Evolutionary conservation across 305 asterid genomes (phyloP).

Genomic region (Fraxinus xanthoxyloides): DNA sequence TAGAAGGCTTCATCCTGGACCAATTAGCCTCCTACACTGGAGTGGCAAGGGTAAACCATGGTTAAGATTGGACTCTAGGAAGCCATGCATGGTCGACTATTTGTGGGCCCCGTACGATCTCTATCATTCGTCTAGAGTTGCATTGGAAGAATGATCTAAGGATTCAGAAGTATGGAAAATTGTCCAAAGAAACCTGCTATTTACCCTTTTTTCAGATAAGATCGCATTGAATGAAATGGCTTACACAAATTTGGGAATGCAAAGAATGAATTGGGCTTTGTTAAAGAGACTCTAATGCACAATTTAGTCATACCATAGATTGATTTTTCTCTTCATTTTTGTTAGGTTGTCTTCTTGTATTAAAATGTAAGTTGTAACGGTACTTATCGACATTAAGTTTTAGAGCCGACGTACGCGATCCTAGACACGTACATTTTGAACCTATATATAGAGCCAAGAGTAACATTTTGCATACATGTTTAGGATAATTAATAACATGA

Average conservation of each 20-base stretch:
- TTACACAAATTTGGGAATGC: neutral
- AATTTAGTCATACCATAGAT: neutral
- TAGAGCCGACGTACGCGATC: neutral
- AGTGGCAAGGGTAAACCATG: constrained; percentile 94
- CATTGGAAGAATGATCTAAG: constrained; percentile 47
- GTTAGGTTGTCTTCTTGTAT: neutral
- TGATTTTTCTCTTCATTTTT: neutral
- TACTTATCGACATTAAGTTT: neutral
- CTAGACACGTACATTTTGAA: neutral
- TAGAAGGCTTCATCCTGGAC: constrained; percentile 75
- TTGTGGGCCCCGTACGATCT: constrained; percentile 83
- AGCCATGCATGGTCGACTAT: constrained; percentile 67
- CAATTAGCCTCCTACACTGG: constrained; percentile 84
- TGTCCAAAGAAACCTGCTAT: neutral
- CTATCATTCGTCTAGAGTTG: constrained; percentile 50
- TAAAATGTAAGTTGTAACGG: neutral
- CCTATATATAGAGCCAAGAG: neutral
- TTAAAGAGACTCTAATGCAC: neutral
- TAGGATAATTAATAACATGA: neutral
- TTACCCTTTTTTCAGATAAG: neutral
- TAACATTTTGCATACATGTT: neutral
- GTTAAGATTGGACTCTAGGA: constrained; percentile 74
- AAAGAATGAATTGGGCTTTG: neutral
- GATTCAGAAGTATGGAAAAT: neutral
- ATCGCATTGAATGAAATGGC: neutral